phyloP scores from a whole-genome alignment of 1,284 basidiomycete genomes.

The Fomitopsis pinicola region DNA sequence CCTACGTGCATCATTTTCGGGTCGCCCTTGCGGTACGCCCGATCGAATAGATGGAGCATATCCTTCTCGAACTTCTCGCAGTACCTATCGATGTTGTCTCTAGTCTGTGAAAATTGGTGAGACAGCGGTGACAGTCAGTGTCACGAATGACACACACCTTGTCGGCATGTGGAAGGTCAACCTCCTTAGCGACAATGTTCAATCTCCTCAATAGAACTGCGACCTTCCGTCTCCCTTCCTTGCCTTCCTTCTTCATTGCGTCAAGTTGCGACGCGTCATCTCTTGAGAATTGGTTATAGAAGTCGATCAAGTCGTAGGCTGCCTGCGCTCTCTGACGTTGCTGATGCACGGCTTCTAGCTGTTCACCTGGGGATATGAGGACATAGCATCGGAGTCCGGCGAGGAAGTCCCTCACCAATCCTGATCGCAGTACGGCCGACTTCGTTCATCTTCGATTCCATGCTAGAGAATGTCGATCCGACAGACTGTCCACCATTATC shows the following conservation, averaged over 20 bases:
- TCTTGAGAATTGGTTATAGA: conserved; percentile 90
- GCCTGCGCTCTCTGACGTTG: conserved; percentile 92
- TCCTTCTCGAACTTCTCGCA: conserved; percentile 99
- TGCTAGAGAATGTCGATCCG: conserved; percentile 76
- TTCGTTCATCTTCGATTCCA: conserved; percentile 88
- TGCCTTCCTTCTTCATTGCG: conserved; percentile 79
- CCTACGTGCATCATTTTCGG: conserved; percentile 98
- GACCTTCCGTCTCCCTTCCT: conserved; percentile 83
- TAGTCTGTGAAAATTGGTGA: conserved; percentile 45
- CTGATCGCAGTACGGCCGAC: conserved; percentile 93
- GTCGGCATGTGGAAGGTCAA: conserved; percentile 79
- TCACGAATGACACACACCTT: conserved; percentile 45
- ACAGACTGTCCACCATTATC: conserved; percentile 51
- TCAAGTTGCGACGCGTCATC: conserved; percentile 82
- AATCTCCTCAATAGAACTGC: conserved; percentile 89
- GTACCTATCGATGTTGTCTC: conserved; percentile 90
- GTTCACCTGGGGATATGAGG: conserved; percentile 65
- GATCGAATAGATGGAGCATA: conserved; percentile 94
- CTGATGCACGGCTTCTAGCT: conserved; percentile 92
- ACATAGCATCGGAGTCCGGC: neutral
- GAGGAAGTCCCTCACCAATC: conserved; percentile 56
- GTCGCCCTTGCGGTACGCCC: conserved; percentile 93
- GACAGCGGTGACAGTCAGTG: neutral
- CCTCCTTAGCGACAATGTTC: conserved; percentile 87
- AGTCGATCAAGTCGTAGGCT: conserved; percentile 92